A percentile compares a stretch with the other conserved stretches of the same genome.
Conservation (phyloP, 768 basidiomycete genomes). For the Clitopilus hobsonii region DNA sequence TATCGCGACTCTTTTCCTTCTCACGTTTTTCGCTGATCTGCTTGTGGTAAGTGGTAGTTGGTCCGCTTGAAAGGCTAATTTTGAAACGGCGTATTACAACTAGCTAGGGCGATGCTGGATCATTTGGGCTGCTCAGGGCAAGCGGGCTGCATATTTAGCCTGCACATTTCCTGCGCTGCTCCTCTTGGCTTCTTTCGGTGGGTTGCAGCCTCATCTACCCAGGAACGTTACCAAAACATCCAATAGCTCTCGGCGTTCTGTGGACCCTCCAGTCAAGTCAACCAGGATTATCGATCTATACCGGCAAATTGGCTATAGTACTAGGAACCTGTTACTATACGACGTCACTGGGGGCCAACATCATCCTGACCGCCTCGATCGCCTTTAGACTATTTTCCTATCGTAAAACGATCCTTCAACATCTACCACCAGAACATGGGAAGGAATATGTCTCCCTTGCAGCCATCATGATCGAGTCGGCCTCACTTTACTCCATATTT, state of each 20-base stretch:
- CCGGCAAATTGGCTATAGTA: not conserved
- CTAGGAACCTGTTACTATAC: not conserved
- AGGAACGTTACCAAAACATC: not conserved
- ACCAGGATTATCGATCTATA: not conserved
- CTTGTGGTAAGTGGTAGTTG: not conserved
- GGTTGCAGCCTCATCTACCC: not conserved
- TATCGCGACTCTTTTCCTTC: not conserved
- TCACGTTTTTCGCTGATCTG: not conserved
- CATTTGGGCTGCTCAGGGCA: not conserved
- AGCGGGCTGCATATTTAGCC: slow-evolving; percentile 17
- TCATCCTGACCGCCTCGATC: not conserved
- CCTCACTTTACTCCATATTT: not conserved
- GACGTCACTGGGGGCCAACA: not conserved
- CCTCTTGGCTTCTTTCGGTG: not conserved
- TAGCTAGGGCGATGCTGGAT: not conserved
- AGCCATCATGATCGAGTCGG: not conserved
- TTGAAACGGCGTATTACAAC: not conserved
- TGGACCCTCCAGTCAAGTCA: not conserved
- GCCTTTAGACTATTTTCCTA: not conserved
- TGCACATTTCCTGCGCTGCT: slow-evolving; percentile 14
- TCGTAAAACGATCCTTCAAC: not conserved
- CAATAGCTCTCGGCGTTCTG: not conserved
- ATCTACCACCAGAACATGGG: not conserved
- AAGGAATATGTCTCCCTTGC: not conserved
- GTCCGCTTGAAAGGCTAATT: not conserved